A percentile compares a stretch with the other conserved stretches of the same genome.
Evolutionary conservation across 1,139 yeast species (phyloP).

Genomic region (Magnusiomyces tetraspermus): DNA sequence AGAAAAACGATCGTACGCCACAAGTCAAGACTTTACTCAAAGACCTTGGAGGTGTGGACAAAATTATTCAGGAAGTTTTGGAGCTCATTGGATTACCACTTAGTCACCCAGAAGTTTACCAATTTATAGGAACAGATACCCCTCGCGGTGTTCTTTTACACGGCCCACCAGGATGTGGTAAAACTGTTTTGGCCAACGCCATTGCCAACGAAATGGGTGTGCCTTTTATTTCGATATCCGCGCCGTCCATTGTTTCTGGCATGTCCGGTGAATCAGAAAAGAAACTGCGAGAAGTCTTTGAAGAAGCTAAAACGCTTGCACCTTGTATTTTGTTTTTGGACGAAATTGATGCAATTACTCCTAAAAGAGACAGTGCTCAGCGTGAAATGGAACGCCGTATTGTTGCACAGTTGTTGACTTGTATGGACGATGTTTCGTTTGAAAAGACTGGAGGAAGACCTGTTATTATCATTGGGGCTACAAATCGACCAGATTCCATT

Average conservation of each 20-base stretch:
- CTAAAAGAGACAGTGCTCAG: conserved; percentile 96
- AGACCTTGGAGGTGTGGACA: conserved; percentile 84
- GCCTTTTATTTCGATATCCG: conserved; percentile 83
- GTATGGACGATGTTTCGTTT: conserved; percentile 84
- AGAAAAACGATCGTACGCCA: conserved; percentile 20
- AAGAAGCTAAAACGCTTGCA: conserved; percentile 81
- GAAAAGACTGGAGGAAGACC: conserved; percentile 90
- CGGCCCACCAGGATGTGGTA: conserved; percentile 99
- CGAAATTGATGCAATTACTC: conserved; percentile 96
- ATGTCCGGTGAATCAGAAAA: conserved; percentile 99
- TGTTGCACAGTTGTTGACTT: conserved; percentile 87
- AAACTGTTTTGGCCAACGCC: conserved; percentile 92
- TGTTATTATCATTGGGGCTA: conserved; percentile 92
- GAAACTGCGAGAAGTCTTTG: conserved; percentile 83
- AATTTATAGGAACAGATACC: conserved; percentile 85
- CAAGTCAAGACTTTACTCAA: conserved; percentile 42
- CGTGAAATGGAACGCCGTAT: conserved; percentile 97
- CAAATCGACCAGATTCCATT: conserved; percentile 91
- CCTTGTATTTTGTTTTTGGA: conserved; percentile 91
- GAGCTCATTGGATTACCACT: conserved; percentile 89
- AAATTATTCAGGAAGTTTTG: conserved; percentile 71
- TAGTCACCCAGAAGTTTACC: conserved; percentile 83
- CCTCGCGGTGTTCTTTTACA: conserved; percentile 92
- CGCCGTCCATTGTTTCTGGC: conserved; percentile 97
- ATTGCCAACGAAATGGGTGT: conserved; percentile 91